Evolutionary conservation across 1,139 yeast genomes (phyloP), one percentile per base, ranked within the genome.

Genomic region (Diutina pseudorugosa): DNA sequence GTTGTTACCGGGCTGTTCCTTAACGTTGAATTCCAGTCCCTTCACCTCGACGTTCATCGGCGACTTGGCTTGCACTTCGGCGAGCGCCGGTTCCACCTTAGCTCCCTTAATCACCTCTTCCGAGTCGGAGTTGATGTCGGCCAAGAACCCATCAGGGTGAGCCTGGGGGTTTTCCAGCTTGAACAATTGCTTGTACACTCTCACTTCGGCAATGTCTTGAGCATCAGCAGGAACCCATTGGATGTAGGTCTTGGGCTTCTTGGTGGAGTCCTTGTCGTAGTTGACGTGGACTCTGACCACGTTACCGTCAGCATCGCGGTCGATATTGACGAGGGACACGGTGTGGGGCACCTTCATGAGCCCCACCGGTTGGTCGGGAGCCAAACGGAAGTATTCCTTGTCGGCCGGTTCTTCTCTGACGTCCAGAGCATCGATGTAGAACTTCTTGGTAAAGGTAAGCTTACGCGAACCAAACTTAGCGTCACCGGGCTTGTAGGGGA

Each of bases 361-460:
- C n/a, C 99, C 99, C 58, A 94, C 98, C 3, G 96, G 81, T 72
- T 91, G 96, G 51, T 85, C 86, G 20, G 96, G 96, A 1, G 96
- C 91, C 62, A 93, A 77, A 67, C 99, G 82, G 77, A 89, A 93
- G 69, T 88, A 94, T 52, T 76, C 82, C 58, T 73, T 70, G 43
- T 77, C 73, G 50, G 75, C 71, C 19, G 64, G 66, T 57, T 79
- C 80, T 62, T 87, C 94, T 55, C 90, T 79, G 73, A 85, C 88
- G 69, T 94, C 98, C 52, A 83, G 73, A 61, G 93, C 77, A 66
- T 91, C 98, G 62, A 94, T 89, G 72, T 80, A 93, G 57, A 93
- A 68, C 53, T 72, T 74, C 63, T 86, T 87, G 48, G 89, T 79
- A 64, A 94, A 89, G 48, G 87, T 85, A 51, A 94, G 80, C 52